Percentiles rank a stretch among this genome's conserved stretches.
Conservation (phyloP, 306 rosid species). For the Pyrus communis region DNA sequence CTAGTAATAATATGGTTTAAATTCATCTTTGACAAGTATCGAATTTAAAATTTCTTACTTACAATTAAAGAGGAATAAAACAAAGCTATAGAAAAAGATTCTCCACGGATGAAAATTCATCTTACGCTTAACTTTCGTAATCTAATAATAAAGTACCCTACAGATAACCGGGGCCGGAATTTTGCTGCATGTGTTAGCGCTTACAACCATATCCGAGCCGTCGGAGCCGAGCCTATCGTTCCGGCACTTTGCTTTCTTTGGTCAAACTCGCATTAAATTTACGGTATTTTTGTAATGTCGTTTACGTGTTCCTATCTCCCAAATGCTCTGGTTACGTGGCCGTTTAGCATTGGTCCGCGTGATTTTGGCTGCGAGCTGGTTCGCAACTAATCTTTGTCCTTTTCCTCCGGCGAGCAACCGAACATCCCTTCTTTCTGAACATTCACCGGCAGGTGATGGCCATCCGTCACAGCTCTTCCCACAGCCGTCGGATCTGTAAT, state of each 20-base stretch:
- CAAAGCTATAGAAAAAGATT: no score
- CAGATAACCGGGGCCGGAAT: neutral
- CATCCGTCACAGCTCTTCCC: neutral
- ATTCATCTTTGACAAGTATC: accelerated
- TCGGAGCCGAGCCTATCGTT: neutral
- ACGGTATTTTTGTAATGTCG: neutral
- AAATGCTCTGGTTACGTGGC: constrained; percentile 17
- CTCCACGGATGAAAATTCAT: no score
- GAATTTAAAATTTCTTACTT: no score
- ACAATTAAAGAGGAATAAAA: no score
- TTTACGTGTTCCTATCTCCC: neutral
- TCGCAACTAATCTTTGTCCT: constrained; percentile 29
- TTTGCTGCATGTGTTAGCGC: neutral
- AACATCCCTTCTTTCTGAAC: neutral
- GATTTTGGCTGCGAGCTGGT: constrained; percentile 31
- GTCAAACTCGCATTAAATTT: neutral
- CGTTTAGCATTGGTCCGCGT: neutral
- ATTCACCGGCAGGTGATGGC: neutral
- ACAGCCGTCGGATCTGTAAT: neutral
- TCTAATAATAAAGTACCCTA: neutral
- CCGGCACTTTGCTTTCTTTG: neutral
- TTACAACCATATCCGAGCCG: neutral
- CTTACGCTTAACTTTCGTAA: no score
- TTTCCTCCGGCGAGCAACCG: neutral
- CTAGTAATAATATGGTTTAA: no score